Evolutionary conservation across 2,329 filamentous ascomycete genomes (phyloP).

Genomic region (Thelonectria olida): DNA sequence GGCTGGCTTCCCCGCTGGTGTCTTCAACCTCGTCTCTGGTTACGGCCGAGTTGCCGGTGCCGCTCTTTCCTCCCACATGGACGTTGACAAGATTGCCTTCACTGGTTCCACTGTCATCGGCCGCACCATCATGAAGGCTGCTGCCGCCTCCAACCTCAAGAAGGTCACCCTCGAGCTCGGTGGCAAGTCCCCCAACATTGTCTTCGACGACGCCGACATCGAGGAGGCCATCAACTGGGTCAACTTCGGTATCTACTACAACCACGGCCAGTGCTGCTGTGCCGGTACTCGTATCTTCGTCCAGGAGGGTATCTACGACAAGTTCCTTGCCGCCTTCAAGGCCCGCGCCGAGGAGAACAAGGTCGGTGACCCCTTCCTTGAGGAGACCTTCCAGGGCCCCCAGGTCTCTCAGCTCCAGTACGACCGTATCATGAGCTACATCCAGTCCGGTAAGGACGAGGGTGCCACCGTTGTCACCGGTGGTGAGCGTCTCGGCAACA

Average conservation of each 20-base stretch:
- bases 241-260: conserved; percentile 75
- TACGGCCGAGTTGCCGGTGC: conserved; percentile 83
- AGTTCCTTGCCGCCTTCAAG: conserved; percentile 85
- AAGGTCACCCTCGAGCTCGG: conserved; percentile 84
- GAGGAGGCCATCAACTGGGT: conserved; percentile 82
- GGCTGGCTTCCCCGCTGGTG: conserved; percentile 81
- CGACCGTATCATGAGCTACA: conserved; percentile 87
- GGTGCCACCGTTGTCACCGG: conserved; percentile 69
- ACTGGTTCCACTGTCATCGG: conserved; percentile 80
- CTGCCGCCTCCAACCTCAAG: conserved; percentile 80
- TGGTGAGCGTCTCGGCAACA: conserved; percentile 66
- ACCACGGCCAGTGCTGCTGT: conserved; percentile 74
- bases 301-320: conserved; percentile 87
- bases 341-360: conserved; percentile 77
- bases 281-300: conserved; percentile 87
- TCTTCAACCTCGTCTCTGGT: conserved; percentile 81
- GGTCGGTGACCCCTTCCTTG: conserved; percentile 83
- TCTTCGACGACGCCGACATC: conserved; percentile 81
- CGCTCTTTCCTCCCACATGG: conserved; percentile 79
- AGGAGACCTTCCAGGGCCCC: conserved; percentile 86
- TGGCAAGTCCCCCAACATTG: conserved; percentile 83
- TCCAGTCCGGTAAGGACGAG: conserved; percentile 71
- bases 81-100: conserved; percentile 85
- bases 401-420: conserved; percentile 88
- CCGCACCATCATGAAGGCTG: conserved; percentile 82